Evolutionary conservation across 345 rosid genomes (phyloP).

Genomic region (Odontarrhena argentea): DNA sequence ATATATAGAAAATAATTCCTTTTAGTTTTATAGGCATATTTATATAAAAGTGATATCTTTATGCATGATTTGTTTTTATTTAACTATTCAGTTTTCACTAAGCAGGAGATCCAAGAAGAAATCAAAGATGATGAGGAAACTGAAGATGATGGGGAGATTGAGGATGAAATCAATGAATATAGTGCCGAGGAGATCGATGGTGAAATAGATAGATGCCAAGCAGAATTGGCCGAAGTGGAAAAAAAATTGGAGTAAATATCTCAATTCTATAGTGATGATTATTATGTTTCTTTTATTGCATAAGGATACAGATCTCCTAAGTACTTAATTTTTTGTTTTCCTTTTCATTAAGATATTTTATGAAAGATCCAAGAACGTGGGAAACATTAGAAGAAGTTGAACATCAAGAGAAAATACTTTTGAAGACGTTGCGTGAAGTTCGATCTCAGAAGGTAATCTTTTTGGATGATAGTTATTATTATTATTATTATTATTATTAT

Average conservation of each 20-base stretch:
- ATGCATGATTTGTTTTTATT: background rate
- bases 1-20: background rate
- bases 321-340: background rate
- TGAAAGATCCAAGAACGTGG: conserved; percentile 21
- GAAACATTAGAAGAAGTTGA: conserved; percentile 6
- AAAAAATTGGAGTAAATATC: conserved; percentile 14
- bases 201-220: background rate
- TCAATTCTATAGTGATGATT: conserved; percentile 1
- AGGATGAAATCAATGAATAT: too few relatives aligned
- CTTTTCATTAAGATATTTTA: background rate
- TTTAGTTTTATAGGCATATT: background rate
- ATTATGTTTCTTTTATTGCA: background rate
- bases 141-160: too few relatives aligned
- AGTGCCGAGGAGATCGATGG: background rate
- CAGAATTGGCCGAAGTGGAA: conserved; percentile 10
- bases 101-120: background rate
- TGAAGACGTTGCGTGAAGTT: background rate
- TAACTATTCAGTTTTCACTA: conserved; percentile 17
- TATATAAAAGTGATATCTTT: background rate
- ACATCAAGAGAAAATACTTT: background rate
- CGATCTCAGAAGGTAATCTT: conserved; percentile 28
- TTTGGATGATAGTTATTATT: too few relatives aligned
- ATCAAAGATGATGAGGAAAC: too few relatives aligned
- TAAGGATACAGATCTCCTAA: background rate
- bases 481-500: background rate